A percentile compares a stretch with the other conserved stretches of the same genome.
Conservation (phyloP, 2,329 filamentous ascomycete genomes). For the Colletotrichum spaethianum region DNA sequence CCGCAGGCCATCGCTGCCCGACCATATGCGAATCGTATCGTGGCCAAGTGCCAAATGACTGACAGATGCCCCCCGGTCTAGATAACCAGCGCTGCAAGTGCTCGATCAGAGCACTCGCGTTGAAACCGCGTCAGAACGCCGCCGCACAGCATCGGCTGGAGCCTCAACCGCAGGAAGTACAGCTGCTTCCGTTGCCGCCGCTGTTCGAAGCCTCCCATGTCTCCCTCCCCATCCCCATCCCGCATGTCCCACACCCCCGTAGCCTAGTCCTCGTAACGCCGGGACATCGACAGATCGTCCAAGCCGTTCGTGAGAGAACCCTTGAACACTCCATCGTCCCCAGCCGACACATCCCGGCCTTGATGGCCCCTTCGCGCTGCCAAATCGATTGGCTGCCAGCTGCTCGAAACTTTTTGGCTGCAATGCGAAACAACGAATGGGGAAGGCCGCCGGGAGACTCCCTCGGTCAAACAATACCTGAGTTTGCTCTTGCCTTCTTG, state of each 20-base stretch:
- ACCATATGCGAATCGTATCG: conserved; percentile 10
- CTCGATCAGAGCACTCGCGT: conserved; percentile 22
- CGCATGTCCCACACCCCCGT: conserved; percentile 18
- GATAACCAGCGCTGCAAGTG: conserved; percentile 28
- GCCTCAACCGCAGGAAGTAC: conserved; percentile 12
- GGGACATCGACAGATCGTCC: conserved; percentile 25
- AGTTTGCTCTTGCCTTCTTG: conserved; percentile 21
- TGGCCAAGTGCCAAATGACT: conserved; percentile 8
- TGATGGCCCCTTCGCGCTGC: conserved; percentile 29
- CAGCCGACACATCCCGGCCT: conserved; percentile 26
- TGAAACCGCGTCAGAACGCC: conserved; percentile 34
- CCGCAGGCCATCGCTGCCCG: conserved; percentile 34
- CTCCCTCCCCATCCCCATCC: neutral
- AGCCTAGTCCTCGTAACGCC: conserved; percentile 1
- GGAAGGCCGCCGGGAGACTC: conserved; percentile 16
- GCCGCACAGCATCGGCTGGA: conserved; percentile 32
- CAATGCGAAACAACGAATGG: conserved; percentile 37
- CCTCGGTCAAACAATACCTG: conserved; percentile 25
- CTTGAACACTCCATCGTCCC: conserved; percentile 27
- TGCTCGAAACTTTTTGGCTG: conserved; percentile 35
- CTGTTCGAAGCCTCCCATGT: neutral
- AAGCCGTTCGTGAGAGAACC: conserved; percentile 32
- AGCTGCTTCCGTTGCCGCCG: conserved; percentile 2
- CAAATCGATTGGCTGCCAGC: conserved; percentile 31
- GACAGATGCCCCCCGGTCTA: conserved; percentile 13